Base-by-base conservation (phyloP, 2,329 filamentous ascomycete species). In the Colletotrichum cuscutae region DNA sequence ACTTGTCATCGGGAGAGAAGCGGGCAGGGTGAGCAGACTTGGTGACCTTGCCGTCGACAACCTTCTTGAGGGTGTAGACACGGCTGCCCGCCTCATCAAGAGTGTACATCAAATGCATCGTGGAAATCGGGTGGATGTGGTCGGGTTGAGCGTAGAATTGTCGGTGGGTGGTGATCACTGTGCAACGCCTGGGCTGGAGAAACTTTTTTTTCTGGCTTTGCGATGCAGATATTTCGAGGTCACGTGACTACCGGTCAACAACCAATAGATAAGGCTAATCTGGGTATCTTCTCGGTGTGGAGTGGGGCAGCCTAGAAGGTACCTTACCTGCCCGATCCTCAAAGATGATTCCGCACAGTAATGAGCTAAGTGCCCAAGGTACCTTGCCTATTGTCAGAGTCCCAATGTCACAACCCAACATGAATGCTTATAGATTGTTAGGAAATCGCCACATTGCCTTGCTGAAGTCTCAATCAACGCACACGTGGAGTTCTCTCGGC, bases 1-100 rank as follows among this genome's bases (percentile, higher is more conserved):
- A 98, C 89, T 98, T 98, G 89, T 99, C 97, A 86, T 99, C 97
- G 76, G 97, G 97, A 59, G 95, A 98, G 89, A 98, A 99, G 78
- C 97, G 90, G 56, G 97, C 97, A 59, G 97, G 96, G 86, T 98
- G 96, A 69, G 97, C 97, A 66, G 94, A 97, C 89, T 97, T 98
- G 83, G 96, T 97, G 80, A 98, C 94, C 81, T 95, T 91, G 81
- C 93, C 93, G 78, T 91, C 88, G 77, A 96, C 90, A 77, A 97
- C 90, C 88, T 98, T 98, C 87, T 98, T 96, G 77, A 98, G 91
- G 60, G 97, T 98, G 89, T 98, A 99, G 80, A 93, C 86, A 83
- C 96, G 95, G 88, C 95, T 96, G 88, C 96, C 95, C 74, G 89
- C 86, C 78, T 89, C 83, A 84, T 95, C 93, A 85, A 95, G 87